phyloP scores from a whole-genome alignment of 2,329 filamentous ascomycete genomes.

The Orbilia blumenaviensis region DNA sequence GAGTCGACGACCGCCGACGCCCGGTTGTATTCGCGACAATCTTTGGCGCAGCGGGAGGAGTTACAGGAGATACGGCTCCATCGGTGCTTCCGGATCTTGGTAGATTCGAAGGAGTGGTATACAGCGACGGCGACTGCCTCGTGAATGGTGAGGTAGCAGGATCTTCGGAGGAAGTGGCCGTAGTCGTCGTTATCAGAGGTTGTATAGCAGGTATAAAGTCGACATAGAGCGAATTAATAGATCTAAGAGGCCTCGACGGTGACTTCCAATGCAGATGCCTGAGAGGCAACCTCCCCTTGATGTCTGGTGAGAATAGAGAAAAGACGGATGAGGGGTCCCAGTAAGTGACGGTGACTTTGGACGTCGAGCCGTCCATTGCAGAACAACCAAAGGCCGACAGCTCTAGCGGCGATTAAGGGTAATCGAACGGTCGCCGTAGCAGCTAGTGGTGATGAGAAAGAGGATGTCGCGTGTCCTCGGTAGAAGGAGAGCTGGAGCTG shows the following conservation, averaged over 20 bases:
- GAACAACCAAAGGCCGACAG: background rate
- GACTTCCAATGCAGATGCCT: slow-evolving; percentile 98
- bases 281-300: slow-evolving; percentile 81
- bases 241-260: slow-evolving; percentile 85
- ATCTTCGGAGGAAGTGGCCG: slow-evolving; percentile 60
- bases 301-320: slow-evolving; percentile 78
- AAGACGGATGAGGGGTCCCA: slow-evolving; percentile 92
- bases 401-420: background rate
- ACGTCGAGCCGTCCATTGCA: slow-evolving; percentile 47
- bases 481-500: slow-evolving; percentile 28
- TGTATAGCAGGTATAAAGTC: slow-evolving; percentile 76
- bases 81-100: slow-evolving; percentile 60
- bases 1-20: slow-evolving; percentile 50
- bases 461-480: slow-evolving; percentile 19
- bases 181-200: slow-evolving; percentile 62
- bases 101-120: slow-evolving; percentile 31
- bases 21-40: slow-evolving; percentile 26
- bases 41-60: slow-evolving; percentile 9
- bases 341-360: slow-evolving; percentile 73
- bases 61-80: slow-evolving; percentile 55
- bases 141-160: slow-evolving; percentile 59
- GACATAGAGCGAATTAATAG: slow-evolving; percentile 90
- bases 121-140: slow-evolving; percentile 58
- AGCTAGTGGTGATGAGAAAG: background rate
- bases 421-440: background rate